These are phyloP conservation scores for Isoetes taiwanensis DNA, from an alignment of 75 land plant species.

Conservation along the genomic window DNA sequence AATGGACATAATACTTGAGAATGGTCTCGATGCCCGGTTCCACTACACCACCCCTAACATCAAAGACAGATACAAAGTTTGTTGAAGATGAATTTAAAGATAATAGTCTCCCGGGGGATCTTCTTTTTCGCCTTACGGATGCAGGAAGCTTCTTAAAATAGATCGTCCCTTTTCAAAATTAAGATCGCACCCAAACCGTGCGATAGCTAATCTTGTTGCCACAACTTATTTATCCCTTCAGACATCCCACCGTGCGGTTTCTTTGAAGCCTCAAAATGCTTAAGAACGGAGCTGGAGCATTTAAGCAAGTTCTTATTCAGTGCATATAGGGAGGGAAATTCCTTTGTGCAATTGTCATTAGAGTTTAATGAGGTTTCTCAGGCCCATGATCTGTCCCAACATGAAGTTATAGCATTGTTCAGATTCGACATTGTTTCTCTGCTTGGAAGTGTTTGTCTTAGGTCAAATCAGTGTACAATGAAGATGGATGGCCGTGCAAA, in stretches of 20 bases:
- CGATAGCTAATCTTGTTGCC: slow-evolving; percentile 57
- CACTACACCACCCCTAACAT: slow-evolving; percentile 8
- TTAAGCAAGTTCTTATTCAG: slow-evolving; percentile 28
- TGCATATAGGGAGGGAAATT: background rate
- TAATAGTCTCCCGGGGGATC: slow-evolving; percentile 55
- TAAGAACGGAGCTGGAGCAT: slow-evolving; percentile 49
- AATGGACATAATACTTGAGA: slow-evolving; percentile 45
- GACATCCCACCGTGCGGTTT: slow-evolving; percentile 38
- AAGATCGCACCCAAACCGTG: slow-evolving; percentile 80
- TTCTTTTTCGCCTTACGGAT: slow-evolving; percentile 47
- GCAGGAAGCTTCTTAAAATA: slow-evolving; percentile 41
- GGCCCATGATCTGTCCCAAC: slow-evolving; percentile 25
- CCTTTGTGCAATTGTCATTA: background rate
- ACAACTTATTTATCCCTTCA: slow-evolving; percentile 73
- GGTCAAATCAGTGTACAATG: background rate
- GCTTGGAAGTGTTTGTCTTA: slow-evolving; percentile 19
- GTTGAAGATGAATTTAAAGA: slow-evolving; percentile 62
- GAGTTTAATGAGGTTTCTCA: background rate
- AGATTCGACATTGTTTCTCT: slow-evolving; percentile 60
- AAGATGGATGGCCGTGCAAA: background rate
- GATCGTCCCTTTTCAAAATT: slow-evolving; percentile 50
- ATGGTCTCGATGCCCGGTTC: too few relatives aligned
- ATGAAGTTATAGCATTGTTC: slow-evolving; percentile 46
- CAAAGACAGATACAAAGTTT: slow-evolving; percentile 40
- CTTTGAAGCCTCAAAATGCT: slow-evolving; percentile 31